Conservation (phyloP, 805 yeast species). For the Candida rishiriensis region DNA sequence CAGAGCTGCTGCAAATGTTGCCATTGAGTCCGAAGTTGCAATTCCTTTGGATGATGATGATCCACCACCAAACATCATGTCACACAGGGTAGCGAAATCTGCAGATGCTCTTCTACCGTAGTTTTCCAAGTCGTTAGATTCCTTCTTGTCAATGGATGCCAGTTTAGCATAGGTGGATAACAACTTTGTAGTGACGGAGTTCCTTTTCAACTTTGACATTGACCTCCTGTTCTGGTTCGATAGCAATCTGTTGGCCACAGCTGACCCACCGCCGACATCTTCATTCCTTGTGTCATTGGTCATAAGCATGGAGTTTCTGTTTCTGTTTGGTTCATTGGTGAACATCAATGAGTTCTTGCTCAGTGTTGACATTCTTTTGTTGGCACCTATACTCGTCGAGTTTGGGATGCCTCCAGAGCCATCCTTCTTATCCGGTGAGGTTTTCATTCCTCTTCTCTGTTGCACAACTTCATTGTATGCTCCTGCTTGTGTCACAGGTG, state of each 20-base stretch:
- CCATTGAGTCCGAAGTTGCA: constrained; percentile 41
- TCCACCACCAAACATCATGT: constrained; percentile 68
- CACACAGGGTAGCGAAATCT: constrained; percentile 74
- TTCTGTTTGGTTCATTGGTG: constrained; percentile 9
- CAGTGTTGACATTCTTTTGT: constrained; percentile 11
- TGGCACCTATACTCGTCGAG: neutral
- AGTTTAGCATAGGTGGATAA: constrained; percentile 71
- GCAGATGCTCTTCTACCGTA: constrained; percentile 74
- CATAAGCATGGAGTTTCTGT: constrained; percentile 22
- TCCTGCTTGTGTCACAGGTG: constrained; percentile 15
- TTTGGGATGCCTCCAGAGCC: neutral
- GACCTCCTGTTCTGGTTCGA: constrained; percentile 14
- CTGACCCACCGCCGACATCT: neutral
- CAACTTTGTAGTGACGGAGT: constrained; percentile 66
- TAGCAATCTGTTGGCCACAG: neutral
- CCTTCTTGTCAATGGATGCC: constrained; percentile 48
- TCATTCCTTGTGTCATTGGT: constrained; percentile 3
- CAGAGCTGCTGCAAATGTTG: constrained; percentile 44
- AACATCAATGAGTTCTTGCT: constrained; percentile 34
- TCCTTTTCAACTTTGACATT: constrained; percentile 43
- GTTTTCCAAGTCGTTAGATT: constrained; percentile 66
- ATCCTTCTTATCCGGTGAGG: constrained; percentile 4
- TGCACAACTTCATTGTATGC: constrained; percentile 16
- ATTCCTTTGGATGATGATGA: constrained; percentile 10
- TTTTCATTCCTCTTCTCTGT: constrained; percentile 9